phyloP scores from a whole-genome alignment of 192 early-diverging fungal species.

The Paraglomus brasilianum region DNA sequence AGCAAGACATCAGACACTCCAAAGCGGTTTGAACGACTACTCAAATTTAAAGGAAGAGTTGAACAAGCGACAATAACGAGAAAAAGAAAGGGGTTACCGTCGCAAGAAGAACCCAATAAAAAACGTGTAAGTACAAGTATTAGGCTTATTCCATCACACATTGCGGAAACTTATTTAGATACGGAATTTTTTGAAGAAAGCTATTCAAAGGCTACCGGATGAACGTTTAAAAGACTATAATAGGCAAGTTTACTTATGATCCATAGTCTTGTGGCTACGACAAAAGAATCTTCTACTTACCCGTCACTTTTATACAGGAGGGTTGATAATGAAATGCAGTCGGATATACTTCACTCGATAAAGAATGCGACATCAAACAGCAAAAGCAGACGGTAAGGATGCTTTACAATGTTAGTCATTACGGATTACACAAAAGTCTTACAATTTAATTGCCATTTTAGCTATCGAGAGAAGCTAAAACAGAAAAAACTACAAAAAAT shows the following conservation, averaged over 20 bases:
- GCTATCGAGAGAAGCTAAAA: conserved; percentile 25
- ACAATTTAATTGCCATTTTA: neutral
- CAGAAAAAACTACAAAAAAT: conserved; percentile 14
- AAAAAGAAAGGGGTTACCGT: neutral
- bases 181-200: too few species aligned
- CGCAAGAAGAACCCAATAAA: too few species aligned
- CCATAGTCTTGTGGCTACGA: too few species aligned
- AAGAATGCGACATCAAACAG: conserved; percentile 12
- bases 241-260: too few species aligned
- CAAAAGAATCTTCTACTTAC: too few species aligned
- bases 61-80: neutral
- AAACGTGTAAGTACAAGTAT: too few species aligned
- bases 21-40: neutral
- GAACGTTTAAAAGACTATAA: too few species aligned
- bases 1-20: neutral
- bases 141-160: too few species aligned
- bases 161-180: too few species aligned
- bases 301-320: neutral
- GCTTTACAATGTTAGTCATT: neutral
- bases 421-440: neutral
- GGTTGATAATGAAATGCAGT: conserved; percentile 2
- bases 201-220: too few species aligned
- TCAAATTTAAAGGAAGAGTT: neutral
- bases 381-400: conserved; percentile 9
- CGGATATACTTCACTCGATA: conserved; percentile 19